A percentile compares a stretch with the other conserved stretches of the same genome.
Conservation (phyloP, 345 rosid genomes). For the Aquilaria yunnanensis region DNA sequence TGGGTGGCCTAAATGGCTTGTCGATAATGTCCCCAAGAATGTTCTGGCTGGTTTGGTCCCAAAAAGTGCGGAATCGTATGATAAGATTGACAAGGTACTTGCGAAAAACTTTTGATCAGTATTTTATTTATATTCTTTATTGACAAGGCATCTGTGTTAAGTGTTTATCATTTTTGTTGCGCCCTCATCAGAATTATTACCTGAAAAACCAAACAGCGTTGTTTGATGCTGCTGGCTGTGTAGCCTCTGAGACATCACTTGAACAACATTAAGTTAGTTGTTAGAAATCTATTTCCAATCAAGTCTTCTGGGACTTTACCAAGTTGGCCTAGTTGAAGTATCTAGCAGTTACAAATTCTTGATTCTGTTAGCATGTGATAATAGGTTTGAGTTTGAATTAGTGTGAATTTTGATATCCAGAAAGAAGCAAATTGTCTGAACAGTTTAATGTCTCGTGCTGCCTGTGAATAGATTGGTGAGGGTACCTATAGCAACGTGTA, state of each 20-base stretch:
- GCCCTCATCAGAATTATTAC: too few species aligned
- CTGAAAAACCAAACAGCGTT: too few species aligned
- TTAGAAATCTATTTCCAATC: neutral
- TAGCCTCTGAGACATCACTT: too few species aligned
- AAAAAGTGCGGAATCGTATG: constrained; percentile 54
- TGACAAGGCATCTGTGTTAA: too few species aligned
- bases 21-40: constrained; percentile 42
- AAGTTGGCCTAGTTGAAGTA: neutral
- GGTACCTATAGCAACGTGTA: constrained; percentile 80
- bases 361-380: neutral
- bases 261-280: neutral
- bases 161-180: too few species aligned
- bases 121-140: neutral
- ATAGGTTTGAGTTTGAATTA: neutral
- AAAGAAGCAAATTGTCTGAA: constrained; percentile 2
- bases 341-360: neutral
- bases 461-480: constrained; percentile 39
- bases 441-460: neutral
- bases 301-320: neutral
- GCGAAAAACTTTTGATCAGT: neutral
- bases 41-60: constrained; percentile 50
- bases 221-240: too few species aligned
- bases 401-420: neutral
- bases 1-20: constrained; percentile 73
- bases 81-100: constrained; percentile 51